Percentiles rank a stretch among this genome's conserved stretches.
Evolutionary conservation across 495 filamentous ascomycete genomes (phyloP).

Genomic region (Hyaloscypha variabilis): DNA sequence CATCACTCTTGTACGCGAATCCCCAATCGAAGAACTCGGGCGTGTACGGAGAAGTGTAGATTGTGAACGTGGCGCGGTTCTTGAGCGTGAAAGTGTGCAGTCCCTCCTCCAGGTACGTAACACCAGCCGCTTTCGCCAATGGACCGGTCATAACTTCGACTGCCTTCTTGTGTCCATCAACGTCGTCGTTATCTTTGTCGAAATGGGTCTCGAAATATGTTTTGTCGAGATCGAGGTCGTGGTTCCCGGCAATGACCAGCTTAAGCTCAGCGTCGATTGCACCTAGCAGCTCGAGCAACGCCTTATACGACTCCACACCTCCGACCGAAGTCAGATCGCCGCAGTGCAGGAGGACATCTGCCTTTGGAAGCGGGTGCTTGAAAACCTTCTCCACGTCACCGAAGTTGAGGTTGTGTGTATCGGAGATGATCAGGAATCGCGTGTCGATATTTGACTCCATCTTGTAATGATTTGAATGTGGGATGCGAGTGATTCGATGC

Average conservation of each 20-base stretch:
- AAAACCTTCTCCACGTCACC: constrained; percentile 32
- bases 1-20: constrained; percentile 58
- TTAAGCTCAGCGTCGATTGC: constrained; percentile 67
- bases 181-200: constrained; percentile 22
- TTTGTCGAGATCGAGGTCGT: constrained; percentile 72
- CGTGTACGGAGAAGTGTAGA: constrained; percentile 73
- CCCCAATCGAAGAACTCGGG: constrained; percentile 63
- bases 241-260: constrained; percentile 80
- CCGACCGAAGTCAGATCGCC: constrained; percentile 73
- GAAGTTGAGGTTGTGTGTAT: constrained; percentile 54
- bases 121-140: constrained; percentile 49
- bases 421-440: constrained; percentile 59
- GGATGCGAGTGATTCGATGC: not conserved
- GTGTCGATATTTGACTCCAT: constrained; percentile 29
- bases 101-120: constrained; percentile 72
- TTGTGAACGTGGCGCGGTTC: constrained; percentile 60
- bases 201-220: constrained; percentile 27
- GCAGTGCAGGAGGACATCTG: constrained; percentile 70
- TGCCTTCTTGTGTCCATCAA: constrained; percentile 31
- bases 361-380: constrained; percentile 34
- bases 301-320: constrained; percentile 53
- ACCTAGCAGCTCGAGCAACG: constrained; percentile 55
- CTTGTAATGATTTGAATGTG: not conserved
- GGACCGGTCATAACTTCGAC: constrained; percentile 43
- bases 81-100: constrained; percentile 52